These are phyloP conservation scores for Gastroboletus turbinatus DNA, from an alignment of 1,284 basidiomycete species.

Conservation along the genomic window DNA sequence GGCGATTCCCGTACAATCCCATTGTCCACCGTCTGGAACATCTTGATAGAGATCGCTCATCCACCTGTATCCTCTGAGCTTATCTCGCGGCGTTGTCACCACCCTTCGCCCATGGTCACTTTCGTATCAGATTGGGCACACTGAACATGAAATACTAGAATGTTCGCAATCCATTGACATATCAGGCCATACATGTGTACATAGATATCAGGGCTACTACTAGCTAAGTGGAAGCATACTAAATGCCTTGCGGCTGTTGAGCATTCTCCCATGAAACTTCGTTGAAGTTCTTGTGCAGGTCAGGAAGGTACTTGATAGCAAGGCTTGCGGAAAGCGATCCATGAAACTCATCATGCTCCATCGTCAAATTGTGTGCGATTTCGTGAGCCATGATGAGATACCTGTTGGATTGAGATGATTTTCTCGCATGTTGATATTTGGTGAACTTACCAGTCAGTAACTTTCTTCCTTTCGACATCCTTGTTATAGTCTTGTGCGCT, in stretches of 20 bases:
- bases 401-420: slow-evolving; percentile 5
- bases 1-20: no score
- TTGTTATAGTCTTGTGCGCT: background rate
- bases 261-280: background rate
- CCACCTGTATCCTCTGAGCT: no score
- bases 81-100: no score
- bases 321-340: slow-evolving; percentile 17
- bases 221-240: background rate
- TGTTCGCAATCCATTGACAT: background rate
- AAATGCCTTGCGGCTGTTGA: background rate
- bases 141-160: background rate
- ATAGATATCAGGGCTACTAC: background rate
- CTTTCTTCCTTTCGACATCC: slow-evolving; percentile 2
- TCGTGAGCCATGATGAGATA: slow-evolving; percentile 29
- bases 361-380: slow-evolving; percentile 20
- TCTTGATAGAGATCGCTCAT: no score
- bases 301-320: slow-evolving; percentile 4
- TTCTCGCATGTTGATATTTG: background rate
- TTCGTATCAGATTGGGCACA: background rate
- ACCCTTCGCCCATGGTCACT: background rate
- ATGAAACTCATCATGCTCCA: slow-evolving; percentile 24
- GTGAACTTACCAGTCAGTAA: slow-evolving; percentile 13
- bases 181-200: background rate
- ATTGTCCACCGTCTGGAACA: no score
- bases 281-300: background rate